Percentiles rank a stretch among this genome's conserved stretches.
Evolutionary conservation across 2,329 filamentous ascomycete species (phyloP).

Genomic region (Monosporascus sp.): DNA sequence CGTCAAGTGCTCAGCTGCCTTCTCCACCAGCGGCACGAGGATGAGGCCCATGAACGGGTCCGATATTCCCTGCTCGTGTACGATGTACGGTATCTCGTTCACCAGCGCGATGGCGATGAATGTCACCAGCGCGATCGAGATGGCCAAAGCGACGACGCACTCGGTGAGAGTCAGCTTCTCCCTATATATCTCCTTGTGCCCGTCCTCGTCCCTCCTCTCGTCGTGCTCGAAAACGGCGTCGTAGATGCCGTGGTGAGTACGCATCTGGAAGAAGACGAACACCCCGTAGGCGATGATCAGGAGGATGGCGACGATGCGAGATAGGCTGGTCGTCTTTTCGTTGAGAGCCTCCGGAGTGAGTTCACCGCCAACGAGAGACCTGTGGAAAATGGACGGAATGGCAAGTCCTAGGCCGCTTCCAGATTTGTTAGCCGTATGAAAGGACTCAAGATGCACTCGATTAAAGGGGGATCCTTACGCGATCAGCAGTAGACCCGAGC

Average conservation of each 20-base stretch:
- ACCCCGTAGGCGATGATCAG: slow-evolving; percentile 64
- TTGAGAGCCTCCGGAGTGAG: slow-evolving; percentile 36
- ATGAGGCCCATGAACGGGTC: slow-evolving; percentile 64
- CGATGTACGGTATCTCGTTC: slow-evolving; percentile 60
- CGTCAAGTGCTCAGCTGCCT: slow-evolving; percentile 79
- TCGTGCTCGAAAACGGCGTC: slow-evolving; percentile 68
- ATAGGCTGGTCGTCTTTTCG: slow-evolving; percentile 57
- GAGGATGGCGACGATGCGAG: slow-evolving; percentile 64
- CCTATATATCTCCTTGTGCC: slow-evolving; percentile 53
- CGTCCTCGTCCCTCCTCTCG: slow-evolving; percentile 61
- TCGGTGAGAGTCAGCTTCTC: slow-evolving; percentile 72
- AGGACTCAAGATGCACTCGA: too few relatives aligned
- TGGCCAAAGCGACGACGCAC: slow-evolving; percentile 57
- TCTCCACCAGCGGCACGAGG: slow-evolving; percentile 76
- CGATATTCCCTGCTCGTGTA: slow-evolving; percentile 38
- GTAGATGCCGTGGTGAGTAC: slow-evolving; percentile 72
- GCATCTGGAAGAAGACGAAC: slow-evolving; percentile 69
- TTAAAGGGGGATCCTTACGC: slow-evolving; percentile 49
- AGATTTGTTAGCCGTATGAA: slow-evolving; percentile 5
- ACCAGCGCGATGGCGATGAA: slow-evolving; percentile 71
- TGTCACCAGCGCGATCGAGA: slow-evolving; percentile 65
- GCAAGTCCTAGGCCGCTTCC: slow-evolving; percentile 43
- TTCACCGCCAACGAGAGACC: slow-evolving; percentile 32
- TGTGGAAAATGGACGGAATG: slow-evolving; percentile 52
- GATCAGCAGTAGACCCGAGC: slow-evolving; percentile 70